These are phyloP conservation scores for Fusarium goolgardi DNA, from an alignment of 2,329 filamentous ascomycete genomes.

Conservation along the genomic window DNA sequence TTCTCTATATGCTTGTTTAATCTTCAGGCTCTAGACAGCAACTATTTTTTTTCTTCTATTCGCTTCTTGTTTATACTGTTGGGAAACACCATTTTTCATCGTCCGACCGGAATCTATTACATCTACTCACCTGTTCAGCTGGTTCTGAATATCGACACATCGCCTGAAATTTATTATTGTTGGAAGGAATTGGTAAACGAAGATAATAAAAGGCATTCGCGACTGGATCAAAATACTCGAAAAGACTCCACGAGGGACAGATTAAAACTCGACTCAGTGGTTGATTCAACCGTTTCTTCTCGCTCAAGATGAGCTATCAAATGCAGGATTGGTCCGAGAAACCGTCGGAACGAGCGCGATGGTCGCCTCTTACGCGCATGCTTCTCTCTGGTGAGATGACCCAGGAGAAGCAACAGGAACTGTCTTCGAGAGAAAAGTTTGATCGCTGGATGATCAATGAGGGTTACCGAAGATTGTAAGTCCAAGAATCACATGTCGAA, in stretches of 20 bases:
- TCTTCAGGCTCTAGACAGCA: conserved; percentile 43
- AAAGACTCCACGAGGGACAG: neutral
- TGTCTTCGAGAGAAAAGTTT: conserved; percentile 77
- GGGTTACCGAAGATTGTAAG: conserved; percentile 82
- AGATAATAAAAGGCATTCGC: neutral
- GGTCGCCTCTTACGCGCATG: conserved; percentile 85
- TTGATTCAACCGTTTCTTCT: conserved; percentile 1
- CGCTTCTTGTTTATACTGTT: conserved; percentile 45
- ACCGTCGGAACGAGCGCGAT: conserved; percentile 78
- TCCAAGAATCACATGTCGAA: conserved; percentile 39
- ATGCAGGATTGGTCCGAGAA: conserved; percentile 48
- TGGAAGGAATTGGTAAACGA: neutral
- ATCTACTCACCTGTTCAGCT: conserved; percentile 32
- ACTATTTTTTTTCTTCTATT: conserved; percentile 39
- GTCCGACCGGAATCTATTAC: neutral
- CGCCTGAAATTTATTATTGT: conserved; percentile 2
- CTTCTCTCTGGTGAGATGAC: conserved; percentile 85
- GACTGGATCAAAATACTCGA: neutral
- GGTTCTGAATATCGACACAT: conserved; percentile 37
- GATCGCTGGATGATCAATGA: conserved; percentile 93
- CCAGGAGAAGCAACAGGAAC: conserved; percentile 74
- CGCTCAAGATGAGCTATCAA: conserved; percentile 46
- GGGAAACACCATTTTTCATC: conserved; percentile 6
- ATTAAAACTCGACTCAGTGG: neutral
- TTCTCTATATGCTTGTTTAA: conserved; percentile 35